Evolutionary conservation across 108 stramenopile species (phyloP).

Genomic region (Nitzschia sp.): DNA sequence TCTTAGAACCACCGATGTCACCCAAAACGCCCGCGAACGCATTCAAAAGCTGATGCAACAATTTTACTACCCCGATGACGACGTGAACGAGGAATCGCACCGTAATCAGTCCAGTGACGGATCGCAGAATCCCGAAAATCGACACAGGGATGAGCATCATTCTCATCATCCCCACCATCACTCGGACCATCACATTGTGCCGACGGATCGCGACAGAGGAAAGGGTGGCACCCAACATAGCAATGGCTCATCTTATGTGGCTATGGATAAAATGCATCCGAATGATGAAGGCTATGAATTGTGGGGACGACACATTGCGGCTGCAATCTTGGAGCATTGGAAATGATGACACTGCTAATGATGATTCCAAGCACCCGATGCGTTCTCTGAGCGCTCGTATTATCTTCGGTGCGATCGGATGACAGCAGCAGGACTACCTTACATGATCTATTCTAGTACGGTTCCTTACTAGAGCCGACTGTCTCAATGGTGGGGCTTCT

Average conservation of each 20-base stretch:
- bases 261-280: constrained; percentile 59
- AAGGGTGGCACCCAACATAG: background rate
- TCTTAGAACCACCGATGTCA: constrained; percentile 43
- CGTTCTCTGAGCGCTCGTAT: too few relatives aligned
- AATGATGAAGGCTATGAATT: constrained; percentile 70
- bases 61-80: constrained; percentile 22
- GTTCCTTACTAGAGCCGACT: too few relatives aligned
- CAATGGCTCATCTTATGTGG: constrained; percentile 20
- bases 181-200: constrained; percentile 5
- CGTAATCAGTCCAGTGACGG: too few relatives aligned
- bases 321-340: constrained; percentile 54
- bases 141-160: background rate
- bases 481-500: background rate
- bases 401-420: too few relatives aligned
- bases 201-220: background rate
- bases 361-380: too few relatives aligned
- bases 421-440: too few relatives aligned
- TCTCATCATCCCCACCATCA: constrained; percentile 1
- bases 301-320: constrained; percentile 71
- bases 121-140: background rate
- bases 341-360: background rate
- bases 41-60: constrained; percentile 53
- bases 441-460: too few relatives aligned
- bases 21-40: constrained; percentile 30
- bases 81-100: constrained; percentile 24